Conservation (phyloP, 2,329 filamentous ascomycete genomes). For the Sarocladiaceae sp. region DNA sequence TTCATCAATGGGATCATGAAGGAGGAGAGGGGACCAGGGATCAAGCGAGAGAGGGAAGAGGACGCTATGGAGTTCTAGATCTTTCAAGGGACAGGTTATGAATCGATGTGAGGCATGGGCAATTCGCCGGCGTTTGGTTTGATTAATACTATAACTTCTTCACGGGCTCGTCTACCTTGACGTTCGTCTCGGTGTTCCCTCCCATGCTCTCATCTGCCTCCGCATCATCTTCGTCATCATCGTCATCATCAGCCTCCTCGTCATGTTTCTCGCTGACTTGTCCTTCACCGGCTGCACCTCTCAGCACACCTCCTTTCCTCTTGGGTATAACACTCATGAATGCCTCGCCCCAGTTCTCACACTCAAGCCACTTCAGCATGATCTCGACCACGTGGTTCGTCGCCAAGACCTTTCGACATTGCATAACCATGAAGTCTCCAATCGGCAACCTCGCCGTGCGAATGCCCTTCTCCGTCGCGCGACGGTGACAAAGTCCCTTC, state of each 20-base stretch:
- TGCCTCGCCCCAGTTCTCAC: conserved; percentile 84
- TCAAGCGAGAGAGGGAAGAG: conserved; percentile 54
- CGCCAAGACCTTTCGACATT: conserved; percentile 77
- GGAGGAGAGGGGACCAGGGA: conserved; percentile 58
- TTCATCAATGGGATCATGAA: conserved; percentile 78
- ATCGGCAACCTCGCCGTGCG: conserved; percentile 91
- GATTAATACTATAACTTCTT: conserved; percentile 8
- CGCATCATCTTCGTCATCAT: conserved; percentile 24
- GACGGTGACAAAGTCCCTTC: conserved; percentile 88
- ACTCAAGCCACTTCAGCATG: conserved; percentile 89
- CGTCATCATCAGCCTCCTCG: conserved; percentile 22
- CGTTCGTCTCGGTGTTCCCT: conserved; percentile 8
- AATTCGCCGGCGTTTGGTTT: neutral
- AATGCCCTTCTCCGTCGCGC: conserved; percentile 70
- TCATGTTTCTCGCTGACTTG: conserved; percentile 17
- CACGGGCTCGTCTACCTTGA: conserved; percentile 10
- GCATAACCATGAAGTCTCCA: conserved; percentile 91
- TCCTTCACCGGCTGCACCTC: conserved; percentile 18
- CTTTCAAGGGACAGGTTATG: neutral
- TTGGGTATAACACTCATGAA: conserved; percentile 88
- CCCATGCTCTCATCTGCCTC: conserved; percentile 16
- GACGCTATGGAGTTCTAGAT: conserved; percentile 49
- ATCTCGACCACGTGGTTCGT: conserved; percentile 98
- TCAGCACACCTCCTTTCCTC: conserved; percentile 73
- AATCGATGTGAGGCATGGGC: neutral